Conservation (phyloP, 139 green algal species). For the Nannochloris sp. region DNA sequence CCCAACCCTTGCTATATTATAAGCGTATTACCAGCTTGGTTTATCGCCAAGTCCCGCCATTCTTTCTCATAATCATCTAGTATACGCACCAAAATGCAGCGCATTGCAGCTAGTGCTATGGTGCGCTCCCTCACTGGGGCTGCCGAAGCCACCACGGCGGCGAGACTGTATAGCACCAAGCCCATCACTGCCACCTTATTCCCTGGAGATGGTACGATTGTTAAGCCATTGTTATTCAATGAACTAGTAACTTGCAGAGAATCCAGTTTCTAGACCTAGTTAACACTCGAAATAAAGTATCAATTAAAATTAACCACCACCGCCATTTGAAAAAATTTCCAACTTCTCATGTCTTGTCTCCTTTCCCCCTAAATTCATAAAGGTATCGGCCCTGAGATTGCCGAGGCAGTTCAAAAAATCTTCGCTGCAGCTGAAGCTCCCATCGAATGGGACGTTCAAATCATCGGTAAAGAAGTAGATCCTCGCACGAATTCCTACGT, state of each 20-base stretch:
- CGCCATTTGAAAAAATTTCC: background rate
- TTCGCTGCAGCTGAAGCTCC: conserved; percentile 70
- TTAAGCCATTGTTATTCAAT: background rate
- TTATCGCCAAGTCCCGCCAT: no score
- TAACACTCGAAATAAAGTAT: no score
- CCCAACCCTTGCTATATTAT: background rate
- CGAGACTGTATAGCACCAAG: background rate
- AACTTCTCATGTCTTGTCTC: background rate
- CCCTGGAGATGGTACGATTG: conserved; percentile 32
- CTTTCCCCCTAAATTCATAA: background rate
- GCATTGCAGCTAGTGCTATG: background rate
- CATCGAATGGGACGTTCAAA: conserved; percentile 88
- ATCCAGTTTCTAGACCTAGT: no score
- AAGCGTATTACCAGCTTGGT: no score
- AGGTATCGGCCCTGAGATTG: conserved; percentile 90
- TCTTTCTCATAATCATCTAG: no score
- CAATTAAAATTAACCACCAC: no score
- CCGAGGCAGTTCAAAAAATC: conserved; percentile 66
- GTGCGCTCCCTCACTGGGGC: background rate
- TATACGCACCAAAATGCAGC: background rate
- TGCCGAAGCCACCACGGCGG: background rate
- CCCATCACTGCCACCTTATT: conserved; percentile 30
- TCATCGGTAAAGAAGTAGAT: conserved; percentile 74
- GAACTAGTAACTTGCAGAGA: no score
- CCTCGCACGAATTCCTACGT: conserved; percentile 88